Evolutionary conservation across 2,329 filamentous ascomycete genomes (phyloP).

Genomic region (Claviceps sp.): DNA sequence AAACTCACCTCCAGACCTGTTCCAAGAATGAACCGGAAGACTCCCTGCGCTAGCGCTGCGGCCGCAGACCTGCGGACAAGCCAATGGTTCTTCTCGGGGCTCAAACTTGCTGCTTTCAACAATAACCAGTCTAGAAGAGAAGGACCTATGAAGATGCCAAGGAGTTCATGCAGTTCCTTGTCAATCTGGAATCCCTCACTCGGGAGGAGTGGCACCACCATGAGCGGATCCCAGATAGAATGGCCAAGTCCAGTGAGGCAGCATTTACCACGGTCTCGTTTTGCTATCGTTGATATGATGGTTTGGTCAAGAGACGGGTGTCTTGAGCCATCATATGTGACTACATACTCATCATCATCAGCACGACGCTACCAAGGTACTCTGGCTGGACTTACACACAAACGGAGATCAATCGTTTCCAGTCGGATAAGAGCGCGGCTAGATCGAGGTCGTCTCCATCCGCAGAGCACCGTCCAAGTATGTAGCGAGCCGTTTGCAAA

Average conservation of each 20-base stretch:
- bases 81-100: constrained; percentile 8
- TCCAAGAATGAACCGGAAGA: too few relatives aligned
- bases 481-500: constrained; percentile 5
- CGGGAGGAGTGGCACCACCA: constrained; percentile 1
- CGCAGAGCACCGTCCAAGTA: constrained; percentile 4
- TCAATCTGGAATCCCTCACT: background rate
- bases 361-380: background rate
- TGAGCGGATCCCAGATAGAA: constrained; percentile 3
- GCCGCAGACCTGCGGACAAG: constrained; percentile 12
- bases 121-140: background rate
- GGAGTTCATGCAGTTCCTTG: background rate
- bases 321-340: background rate
- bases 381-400: background rate
- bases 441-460: background rate
- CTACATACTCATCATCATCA: background rate
- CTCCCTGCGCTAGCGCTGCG: constrained; percentile 7
- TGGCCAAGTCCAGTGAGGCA: constrained; percentile 2
- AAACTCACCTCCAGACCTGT: too few relatives aligned
- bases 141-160: background rate
- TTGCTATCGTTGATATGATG: background rate
- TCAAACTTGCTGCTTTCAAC: background rate
- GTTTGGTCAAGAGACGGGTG: background rate
- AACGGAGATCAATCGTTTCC: constrained; percentile 2
- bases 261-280: constrained; percentile 2
- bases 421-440: background rate